Base-by-base conservation (phyloP, 805 yeast genomes). In the Grigorovia humatica region DNA sequence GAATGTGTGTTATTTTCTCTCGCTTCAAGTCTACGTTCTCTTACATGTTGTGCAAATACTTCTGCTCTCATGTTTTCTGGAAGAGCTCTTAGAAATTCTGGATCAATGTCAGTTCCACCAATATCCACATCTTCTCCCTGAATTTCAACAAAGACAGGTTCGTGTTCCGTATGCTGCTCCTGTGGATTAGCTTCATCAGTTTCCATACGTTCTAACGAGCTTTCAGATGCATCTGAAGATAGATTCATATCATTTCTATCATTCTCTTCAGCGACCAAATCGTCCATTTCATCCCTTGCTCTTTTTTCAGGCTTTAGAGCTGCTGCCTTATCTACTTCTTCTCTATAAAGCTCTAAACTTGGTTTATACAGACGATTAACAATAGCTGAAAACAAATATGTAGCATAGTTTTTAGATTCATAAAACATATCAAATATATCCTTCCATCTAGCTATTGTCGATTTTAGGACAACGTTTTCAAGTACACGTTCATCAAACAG, bases 21-120 rank as follows among this genome's bases (percentile, higher is more conserved):
- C 1, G 77, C 86, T 70, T 72, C 79, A 45, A 74, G 83, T 54
- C 93, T 74, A 53, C 90, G 73, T 57, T 87, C 93, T 44, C 89
- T 72, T 7, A 88, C 72, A 61, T 89, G 96, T 55, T 88, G 91
- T 0, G 90, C 80, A 62, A 87, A 82, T 0, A 89, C 97, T 61
- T 90, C 96, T 55, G 88, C 95, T 48, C 96, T 74, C 86, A 90
- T 85, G 50, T 87, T 93, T 45, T 88, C 96, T 0, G 97, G 97
- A 41, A 90, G 74, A 0, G 96, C 96, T 59, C 83, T 85, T 54
- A 90, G 73, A 64, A 88, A 90, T 57, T 86, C 91, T 0, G 96
- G 95, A 68, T 90, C 97, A 53, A 90, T 88, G 51, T 87, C 96
- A 2, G 96, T 82, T 0, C 93, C 95, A 43, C 90, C 78, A 41